These are phyloP conservation scores for Arthromyces matolae DNA, from an alignment of 768 basidiomycete species.

Conservation along the genomic window DNA sequence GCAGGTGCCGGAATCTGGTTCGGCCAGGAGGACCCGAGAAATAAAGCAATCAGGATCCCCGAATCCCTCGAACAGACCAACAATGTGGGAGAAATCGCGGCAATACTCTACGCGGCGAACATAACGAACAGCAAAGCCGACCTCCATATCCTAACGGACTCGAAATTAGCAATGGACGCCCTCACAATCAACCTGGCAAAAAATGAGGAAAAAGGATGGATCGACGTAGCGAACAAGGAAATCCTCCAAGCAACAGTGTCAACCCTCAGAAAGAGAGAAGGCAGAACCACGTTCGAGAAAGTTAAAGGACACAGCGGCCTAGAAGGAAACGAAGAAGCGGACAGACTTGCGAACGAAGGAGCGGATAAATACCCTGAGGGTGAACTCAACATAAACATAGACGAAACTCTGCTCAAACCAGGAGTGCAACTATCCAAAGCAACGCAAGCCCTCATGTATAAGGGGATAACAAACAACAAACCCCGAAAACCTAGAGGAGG, in stretches of 20 bases:
- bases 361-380: not conserved
- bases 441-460: not conserved
- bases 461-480: not conserved
- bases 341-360: conserved; percentile 14
- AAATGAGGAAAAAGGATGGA: conserved; percentile 29
- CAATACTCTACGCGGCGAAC: conserved; percentile 8
- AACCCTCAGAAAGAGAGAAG: conserved; percentile 12
- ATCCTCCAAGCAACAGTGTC: conserved; percentile 9
- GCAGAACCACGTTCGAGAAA: conserved; percentile 18
- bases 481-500: not conserved
- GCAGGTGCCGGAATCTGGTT: conserved; percentile 21
- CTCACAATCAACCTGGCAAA: conserved; percentile 15
- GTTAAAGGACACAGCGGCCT: conserved; percentile 23
- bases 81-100: conserved; percentile 19
- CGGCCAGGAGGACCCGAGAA: conserved; percentile 11
- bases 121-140: conserved; percentile 2
- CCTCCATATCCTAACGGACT: conserved; percentile 22
- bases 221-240: conserved; percentile 10
- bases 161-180: conserved; percentile 18
- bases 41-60: conserved; percentile 12
- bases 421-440: not conserved
- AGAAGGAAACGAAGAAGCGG: conserved; percentile 22
- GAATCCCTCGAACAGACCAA: conserved; percentile 16
- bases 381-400: not conserved
- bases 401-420: not conserved